Base-by-base conservation (phyloP, 345 rosid species). In the Pistacia vera region DNA sequence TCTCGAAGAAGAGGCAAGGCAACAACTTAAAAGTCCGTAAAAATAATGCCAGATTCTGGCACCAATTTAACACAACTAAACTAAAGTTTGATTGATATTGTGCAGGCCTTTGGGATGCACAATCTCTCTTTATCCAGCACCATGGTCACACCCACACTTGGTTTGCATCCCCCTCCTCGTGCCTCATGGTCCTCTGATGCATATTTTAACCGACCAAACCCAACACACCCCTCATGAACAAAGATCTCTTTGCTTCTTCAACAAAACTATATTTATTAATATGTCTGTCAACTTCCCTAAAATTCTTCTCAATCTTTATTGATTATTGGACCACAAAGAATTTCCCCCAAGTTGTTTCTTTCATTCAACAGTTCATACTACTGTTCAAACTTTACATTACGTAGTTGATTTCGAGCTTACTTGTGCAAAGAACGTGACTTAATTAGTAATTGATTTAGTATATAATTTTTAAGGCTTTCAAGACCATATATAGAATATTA, bases 21-120 rank as follows among this genome's bases (percentile, higher is more conserved):
- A 79, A 58, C 56, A 66, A 20, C 70, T 75, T 71, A 70, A 68
- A 81, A 62, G 41, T 61, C 13, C 9, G 46, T 10, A 68, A 56
- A 81, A 72, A 51, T 18, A 75, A 46, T 77, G 75, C 49, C 35
- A 58, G 78, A 70, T 73, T 77, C 72, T 74, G 63, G 73, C 73
- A 56, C 57, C 77, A 75, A 75, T 25, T 80, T 20, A 52, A 67
- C 52, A 59, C 76, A 74, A 64, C 78, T 13, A 55, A 77, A 6
- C 57, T 54, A 74, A 74, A 77, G 73, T 12, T 30, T 73, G 77
- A 38, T 54, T 25, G 14, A 68, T 51, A 12, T 13, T 36, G 14
- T 81, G 83, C 66, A 57, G 14, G 78, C 8, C 83, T 80, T 82
- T 75, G 64, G 71, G 82, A 17, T 59, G 70, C 71, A 73, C 68